Percentiles rank a stretch among this genome's conserved stretches.
Evolutionary conservation across 768 basidiomycete genomes (phyloP).

Genomic region (Amanita pseudoporphyria): DNA sequence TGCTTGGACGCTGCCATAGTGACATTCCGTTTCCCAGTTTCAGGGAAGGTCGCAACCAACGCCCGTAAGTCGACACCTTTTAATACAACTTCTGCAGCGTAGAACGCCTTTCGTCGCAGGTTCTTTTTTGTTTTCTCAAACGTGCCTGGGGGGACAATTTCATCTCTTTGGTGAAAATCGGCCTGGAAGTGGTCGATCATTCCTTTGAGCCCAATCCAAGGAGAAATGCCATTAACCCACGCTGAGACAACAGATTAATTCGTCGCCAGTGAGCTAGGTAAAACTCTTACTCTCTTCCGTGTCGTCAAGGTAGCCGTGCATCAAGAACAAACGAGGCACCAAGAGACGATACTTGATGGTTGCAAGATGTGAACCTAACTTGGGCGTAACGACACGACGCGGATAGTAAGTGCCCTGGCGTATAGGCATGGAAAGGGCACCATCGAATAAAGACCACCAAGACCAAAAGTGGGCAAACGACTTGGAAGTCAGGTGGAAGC

Average conservation of each 20-base stretch:
- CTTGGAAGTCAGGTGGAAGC: constrained; percentile 78
- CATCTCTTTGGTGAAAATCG: constrained; percentile 88
- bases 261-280: neutral
- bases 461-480: constrained; percentile 85
- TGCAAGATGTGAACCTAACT: constrained; percentile 80
- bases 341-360: constrained; percentile 87
- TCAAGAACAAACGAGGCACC: constrained; percentile 69
- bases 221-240: constrained; percentile 71
- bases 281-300: constrained; percentile 44
- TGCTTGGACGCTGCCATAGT: constrained; percentile 37
- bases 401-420: constrained; percentile 83
- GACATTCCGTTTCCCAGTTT: constrained; percentile 55
- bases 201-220: constrained; percentile 80
- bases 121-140: constrained; percentile 48
- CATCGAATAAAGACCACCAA: constrained; percentile 86
- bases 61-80: constrained; percentile 70
- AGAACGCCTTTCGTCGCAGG: constrained; percentile 73
- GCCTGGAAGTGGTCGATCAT: constrained; percentile 74
- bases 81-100: constrained; percentile 77
- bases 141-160: constrained; percentile 50
- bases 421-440: constrained; percentile 69
- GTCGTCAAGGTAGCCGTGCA: constrained; percentile 82
- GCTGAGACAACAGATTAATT: constrained; percentile 26
- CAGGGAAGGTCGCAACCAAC: constrained; percentile 67
- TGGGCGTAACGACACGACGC: constrained; percentile 62